Evolutionary conservation across 208 protist species (phyloP).

Genomic region (Endotrypanum monterogeii): DNA sequence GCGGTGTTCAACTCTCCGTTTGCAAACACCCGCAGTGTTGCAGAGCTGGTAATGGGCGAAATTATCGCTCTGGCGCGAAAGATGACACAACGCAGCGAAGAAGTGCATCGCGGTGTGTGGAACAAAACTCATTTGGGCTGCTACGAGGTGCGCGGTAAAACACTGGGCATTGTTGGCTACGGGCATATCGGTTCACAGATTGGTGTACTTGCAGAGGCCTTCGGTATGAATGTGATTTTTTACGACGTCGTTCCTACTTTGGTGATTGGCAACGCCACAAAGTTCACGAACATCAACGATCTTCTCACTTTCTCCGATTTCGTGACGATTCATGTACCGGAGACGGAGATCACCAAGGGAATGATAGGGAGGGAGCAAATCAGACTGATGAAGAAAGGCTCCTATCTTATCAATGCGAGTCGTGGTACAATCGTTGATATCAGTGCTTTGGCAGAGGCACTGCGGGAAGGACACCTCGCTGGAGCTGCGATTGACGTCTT

Average conservation of each 20-base stretch:
- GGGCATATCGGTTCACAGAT: constrained; percentile 94
- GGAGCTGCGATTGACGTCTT: constrained; percentile 94
- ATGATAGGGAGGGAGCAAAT: constrained; percentile 83
- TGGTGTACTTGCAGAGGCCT: constrained; percentile 90
- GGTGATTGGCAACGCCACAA: constrained; percentile 88
- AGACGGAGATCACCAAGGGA: constrained; percentile 70
- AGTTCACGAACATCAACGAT: constrained; percentile 63
- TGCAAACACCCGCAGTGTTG: constrained; percentile 93
- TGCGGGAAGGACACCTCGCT: constrained; percentile 78
- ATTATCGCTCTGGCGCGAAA: constrained; percentile 91
- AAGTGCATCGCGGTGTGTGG: constrained; percentile 91
- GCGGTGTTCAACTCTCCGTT: constrained; percentile 97
- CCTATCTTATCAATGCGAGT: constrained; percentile 88
- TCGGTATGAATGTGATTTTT: constrained; percentile 94
- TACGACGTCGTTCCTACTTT: constrained; percentile 91
- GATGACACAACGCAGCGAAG: constrained; percentile 82
- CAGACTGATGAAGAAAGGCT: constrained; percentile 67
- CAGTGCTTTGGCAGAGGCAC: constrained; percentile 66
- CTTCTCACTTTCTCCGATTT: constrained; percentile 85
- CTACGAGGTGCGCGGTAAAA: constrained; percentile 90
- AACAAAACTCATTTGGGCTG: constrained; percentile 82
- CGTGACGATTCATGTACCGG: constrained; percentile 94
- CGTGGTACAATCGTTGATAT: constrained; percentile 88
- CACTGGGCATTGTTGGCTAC: constrained; percentile 93
- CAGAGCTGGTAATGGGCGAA: constrained; percentile 92